phyloP scores from a whole-genome alignment of 805 yeast species.

The Metschnikowia santaceciliae region DNA sequence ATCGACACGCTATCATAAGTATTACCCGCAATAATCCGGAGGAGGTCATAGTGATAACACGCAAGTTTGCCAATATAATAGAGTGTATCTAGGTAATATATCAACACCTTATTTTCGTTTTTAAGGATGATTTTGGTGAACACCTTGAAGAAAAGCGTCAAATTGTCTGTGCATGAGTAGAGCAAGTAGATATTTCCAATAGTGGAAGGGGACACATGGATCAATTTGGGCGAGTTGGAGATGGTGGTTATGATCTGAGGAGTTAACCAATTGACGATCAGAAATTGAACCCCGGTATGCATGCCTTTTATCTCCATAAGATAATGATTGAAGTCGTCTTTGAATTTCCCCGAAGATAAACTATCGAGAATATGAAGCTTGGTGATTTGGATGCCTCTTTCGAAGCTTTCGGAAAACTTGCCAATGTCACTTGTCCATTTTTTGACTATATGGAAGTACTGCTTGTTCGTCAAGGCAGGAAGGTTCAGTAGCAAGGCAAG shows the following conservation, averaged over 20 bases:
- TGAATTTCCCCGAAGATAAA: conserved; percentile 21
- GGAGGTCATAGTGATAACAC: conserved; percentile 18
- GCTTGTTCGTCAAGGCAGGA: conserved; percentile 51
- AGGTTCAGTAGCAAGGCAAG: conserved; percentile 54
- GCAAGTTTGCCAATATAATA: conserved; percentile 31
- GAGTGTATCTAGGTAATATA: conserved; percentile 40
- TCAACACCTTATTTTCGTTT: conserved; percentile 39
- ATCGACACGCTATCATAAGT: conserved; percentile 24
- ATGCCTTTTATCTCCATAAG: conserved; percentile 16
- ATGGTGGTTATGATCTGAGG: conserved; percentile 36
- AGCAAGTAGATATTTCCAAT: conserved; percentile 31
- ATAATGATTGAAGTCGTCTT: conserved; percentile 8
- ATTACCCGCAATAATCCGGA: conserved; percentile 31
- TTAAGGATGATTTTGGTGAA: conserved; percentile 30
- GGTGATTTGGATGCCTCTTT: conserved; percentile 33
- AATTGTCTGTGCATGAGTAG: conserved; percentile 36
- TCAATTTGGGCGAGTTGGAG: conserved; percentile 30
- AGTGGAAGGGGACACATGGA: conserved; percentile 31
- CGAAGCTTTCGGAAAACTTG: conserved; percentile 33
- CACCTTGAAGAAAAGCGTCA: conserved; percentile 38
- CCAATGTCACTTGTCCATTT: conserved; percentile 39
- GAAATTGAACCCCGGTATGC: conserved; percentile 43
- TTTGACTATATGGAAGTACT: conserved; percentile 52
- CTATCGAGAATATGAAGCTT: conserved; percentile 31
- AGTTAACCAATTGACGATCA: conserved; percentile 48